Evolutionary conservation across 257 asterid genomes (phyloP).

Genomic region (Voacanga thouarsii): DNA sequence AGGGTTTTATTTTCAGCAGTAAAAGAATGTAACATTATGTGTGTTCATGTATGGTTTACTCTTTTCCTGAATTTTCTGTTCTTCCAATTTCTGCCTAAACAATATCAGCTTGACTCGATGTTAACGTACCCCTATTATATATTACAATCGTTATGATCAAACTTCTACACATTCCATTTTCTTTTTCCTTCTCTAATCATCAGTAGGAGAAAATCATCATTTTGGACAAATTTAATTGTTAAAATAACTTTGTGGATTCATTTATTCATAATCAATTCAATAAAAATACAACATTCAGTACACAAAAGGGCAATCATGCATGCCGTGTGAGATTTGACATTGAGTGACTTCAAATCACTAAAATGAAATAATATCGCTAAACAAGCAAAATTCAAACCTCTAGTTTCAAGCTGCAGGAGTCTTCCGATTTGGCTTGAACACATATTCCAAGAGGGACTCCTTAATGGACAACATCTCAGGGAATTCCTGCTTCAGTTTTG

Average conservation of each 20-base stretch:
- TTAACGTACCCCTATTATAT: too few species aligned
- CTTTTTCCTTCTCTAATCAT: background rate
- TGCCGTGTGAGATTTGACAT: conserved; percentile 22
- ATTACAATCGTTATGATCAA: background rate
- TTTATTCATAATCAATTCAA: conserved; percentile 24
- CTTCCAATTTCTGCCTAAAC: background rate
- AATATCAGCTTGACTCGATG: background rate
- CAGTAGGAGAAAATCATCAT: background rate
- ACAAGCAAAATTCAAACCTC: conserved; percentile 16
- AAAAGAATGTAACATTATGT: background rate
- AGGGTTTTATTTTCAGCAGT: background rate
- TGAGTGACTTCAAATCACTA: conserved; percentile 8
- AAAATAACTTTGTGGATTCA: conserved; percentile 6
- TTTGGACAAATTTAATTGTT: background rate
- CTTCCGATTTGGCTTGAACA: conserved; percentile 70
- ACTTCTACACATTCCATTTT: background rate
- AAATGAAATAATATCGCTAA: conserved; percentile 15
- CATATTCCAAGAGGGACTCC: conserved; percentile 63
- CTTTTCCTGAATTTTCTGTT: background rate
- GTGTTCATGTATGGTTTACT: background rate
- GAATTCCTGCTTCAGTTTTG: conserved; percentile 60
- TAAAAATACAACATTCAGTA: conserved; percentile 25
- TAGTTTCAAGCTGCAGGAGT: conserved; percentile 43
- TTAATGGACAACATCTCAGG: conserved; percentile 63
- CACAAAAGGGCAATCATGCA: conserved; percentile 13